Evolutionary conservation across 2,329 filamentous ascomycete genomes (phyloP).

Genomic region (Nothomitra cinnamomea): DNA sequence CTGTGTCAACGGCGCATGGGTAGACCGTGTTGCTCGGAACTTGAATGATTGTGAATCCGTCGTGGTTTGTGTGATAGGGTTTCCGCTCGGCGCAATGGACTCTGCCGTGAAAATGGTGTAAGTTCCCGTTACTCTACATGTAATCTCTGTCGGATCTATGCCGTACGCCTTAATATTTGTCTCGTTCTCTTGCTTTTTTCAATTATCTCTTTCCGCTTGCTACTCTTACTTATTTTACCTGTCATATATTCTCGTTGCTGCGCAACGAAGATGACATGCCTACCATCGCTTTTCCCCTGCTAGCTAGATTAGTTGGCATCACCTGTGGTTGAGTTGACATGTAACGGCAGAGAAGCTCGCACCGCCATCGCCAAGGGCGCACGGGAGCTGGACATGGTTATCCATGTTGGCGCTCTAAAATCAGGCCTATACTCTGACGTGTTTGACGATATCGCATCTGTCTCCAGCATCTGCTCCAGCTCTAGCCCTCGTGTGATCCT

Average conservation of each 20-base stretch:
- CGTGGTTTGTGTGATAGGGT: background rate
- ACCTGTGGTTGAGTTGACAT: background rate
- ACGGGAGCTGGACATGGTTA: constrained; percentile 16
- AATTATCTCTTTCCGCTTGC: background rate
- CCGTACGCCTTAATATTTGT: too few species aligned
- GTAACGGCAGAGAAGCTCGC: constrained; percentile 11
- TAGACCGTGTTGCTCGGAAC: background rate
- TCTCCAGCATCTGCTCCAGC: constrained; percentile 9
- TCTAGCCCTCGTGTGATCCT: constrained; percentile 10
- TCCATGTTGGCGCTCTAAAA: constrained; percentile 13
- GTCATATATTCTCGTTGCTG: background rate
- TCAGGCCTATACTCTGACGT: constrained; percentile 11
- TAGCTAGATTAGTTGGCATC: background rate
- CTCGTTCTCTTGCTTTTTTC: too few species aligned
- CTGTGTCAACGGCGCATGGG: constrained; percentile 1
- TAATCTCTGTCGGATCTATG: too few species aligned
- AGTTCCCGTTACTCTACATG: background rate
- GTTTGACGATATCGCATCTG: constrained; percentile 12
- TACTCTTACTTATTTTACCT: background rate
- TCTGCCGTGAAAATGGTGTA: background rate
- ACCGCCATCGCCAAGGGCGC: constrained; percentile 14
- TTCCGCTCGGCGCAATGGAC: background rate
- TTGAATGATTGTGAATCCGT: background rate
- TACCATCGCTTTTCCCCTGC: background rate
- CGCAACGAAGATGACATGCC: background rate